phyloP scores from a whole-genome alignment of 805 yeast species.

The Candida manassasensis region DNA sequence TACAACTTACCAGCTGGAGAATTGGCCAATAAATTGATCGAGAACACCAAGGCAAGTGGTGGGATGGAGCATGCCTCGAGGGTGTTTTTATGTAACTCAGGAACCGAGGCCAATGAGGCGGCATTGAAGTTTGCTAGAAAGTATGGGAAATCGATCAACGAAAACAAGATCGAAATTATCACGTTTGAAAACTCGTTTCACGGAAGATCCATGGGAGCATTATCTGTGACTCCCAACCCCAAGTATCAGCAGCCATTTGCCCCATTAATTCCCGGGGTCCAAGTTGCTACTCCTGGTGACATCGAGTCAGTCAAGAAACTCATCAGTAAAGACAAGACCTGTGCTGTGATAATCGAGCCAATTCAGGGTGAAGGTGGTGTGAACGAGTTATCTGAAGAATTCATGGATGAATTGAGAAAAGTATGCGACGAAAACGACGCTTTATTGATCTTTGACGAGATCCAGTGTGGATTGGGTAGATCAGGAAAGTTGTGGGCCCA shows the following conservation, averaged over 20 bases:
- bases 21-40: slow-evolving; percentile 66
- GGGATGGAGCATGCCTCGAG: slow-evolving; percentile 79
- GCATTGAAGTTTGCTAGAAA: slow-evolving; percentile 70
- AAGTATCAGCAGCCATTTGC: slow-evolving; percentile 90
- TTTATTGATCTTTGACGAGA: slow-evolving; percentile 85
- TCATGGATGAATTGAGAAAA: slow-evolving; percentile 59
- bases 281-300: slow-evolving; percentile 59
- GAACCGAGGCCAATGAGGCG: slow-evolving; percentile 57
- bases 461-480: slow-evolving; percentile 95
- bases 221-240: slow-evolving; percentile 86
- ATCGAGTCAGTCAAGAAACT: slow-evolving; percentile 52
- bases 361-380: slow-evolving; percentile 99
- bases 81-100: slow-evolving; percentile 61
- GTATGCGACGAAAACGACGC: slow-evolving; percentile 68
- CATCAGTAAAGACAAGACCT: slow-evolving; percentile 57
- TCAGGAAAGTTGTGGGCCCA: slow-evolving; percentile 95
- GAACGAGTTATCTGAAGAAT: slow-evolving; percentile 58
- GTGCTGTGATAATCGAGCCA: slow-evolving; percentile 95
- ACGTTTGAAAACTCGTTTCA: slow-evolving; percentile 91
- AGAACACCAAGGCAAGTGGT: slow-evolving; percentile 62
- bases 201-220: slow-evolving; percentile 92
- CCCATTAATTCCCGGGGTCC: slow-evolving; percentile 88
- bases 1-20: slow-evolving; percentile 82
- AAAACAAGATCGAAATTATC: slow-evolving; percentile 67
- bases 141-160: slow-evolving; percentile 55